Conservation (phyloP, 2,329 filamentous ascomycete genomes). For the Scedosporium dehoogii region DNA sequence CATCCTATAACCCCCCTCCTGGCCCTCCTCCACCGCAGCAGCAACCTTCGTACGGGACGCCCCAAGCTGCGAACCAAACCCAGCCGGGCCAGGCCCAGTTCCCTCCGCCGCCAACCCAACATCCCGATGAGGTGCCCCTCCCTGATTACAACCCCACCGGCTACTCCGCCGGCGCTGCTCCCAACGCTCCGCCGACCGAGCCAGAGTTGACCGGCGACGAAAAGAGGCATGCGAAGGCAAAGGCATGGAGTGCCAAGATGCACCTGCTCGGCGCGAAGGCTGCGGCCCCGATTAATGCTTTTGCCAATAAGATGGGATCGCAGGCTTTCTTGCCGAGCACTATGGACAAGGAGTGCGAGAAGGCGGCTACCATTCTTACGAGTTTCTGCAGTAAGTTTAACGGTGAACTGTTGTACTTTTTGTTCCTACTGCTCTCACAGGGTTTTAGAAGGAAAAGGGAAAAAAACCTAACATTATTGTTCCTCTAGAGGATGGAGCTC, state of each 20-base stretch:
- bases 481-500: slow-evolving; percentile 9
- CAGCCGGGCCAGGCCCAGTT: slow-evolving; percentile 8
- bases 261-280: slow-evolving; percentile 10
- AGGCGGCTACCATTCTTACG: slow-evolving; percentile 73
- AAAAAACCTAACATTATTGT: slow-evolving; percentile 8
- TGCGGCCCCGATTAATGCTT: slow-evolving; percentile 58
- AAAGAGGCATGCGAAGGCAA: not conserved
- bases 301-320: slow-evolving; percentile 72
- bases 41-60: not conserved
- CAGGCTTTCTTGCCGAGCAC: slow-evolving; percentile 82
- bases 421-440: not conserved
- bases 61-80: slow-evolving; percentile 9
- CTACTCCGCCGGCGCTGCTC: slow-evolving; percentile 3
- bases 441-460: slow-evolving; percentile 15
- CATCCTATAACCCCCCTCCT: not conserved
- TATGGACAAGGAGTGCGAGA: slow-evolving; percentile 83
- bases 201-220: not conserved
- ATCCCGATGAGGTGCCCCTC: slow-evolving; percentile 2
- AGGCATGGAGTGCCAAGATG: slow-evolving; percentile 9
- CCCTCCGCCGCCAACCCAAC: slow-evolving; percentile 7
- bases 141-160: slow-evolving; percentile 9
- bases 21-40: not conserved
- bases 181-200: slow-evolving; percentile 1
- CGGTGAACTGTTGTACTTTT: not conserved
- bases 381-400: slow-evolving; percentile 70